Evolutionary conservation across 2,329 filamentous ascomycete species (phyloP), one percentile per base, ranked within the genome.

Genomic region (Hypocrella siamensis): DNA sequence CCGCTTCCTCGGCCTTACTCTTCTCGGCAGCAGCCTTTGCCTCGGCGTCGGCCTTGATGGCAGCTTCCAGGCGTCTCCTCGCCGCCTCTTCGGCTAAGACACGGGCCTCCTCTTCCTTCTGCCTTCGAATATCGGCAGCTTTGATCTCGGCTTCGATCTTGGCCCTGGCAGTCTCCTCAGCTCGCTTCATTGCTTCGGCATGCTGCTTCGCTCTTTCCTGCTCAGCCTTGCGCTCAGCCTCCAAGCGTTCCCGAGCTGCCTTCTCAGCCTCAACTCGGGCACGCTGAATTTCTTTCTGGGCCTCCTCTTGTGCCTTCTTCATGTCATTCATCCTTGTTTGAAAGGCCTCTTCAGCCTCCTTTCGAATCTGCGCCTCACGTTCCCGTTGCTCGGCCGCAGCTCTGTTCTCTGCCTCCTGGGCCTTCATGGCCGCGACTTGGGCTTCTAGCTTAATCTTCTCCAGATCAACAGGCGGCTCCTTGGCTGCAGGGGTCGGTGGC

Each of bases 381-480:
- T 62, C 58, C 4, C 51, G 52, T 34, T 60, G 54, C 42, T 52
- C 58, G 21, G 61, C 57, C 8, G 56, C 58, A 9, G 60, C 60
- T 32, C 62, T 63, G 37, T 54, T 57, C 38, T 52, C 56, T 19
- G 58, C 60, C 35, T 63, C 53, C 19, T 58, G 58, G 4, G 51
- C 54, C 38, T 69, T 60, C 27, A 69, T 57, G 8, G 27, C 27
- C 15, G 15, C 27, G 27, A 17, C 11, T 42, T 78, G 65, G 38
- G 70, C 63, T 38, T 76, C 65, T 35, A 77, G 63, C n/a, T 60
- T 59, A 38, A 77, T 58, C 43, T 72, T 72, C 34, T 78, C 67
- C 2, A 67, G 61, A 32, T 78, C 68, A 19, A 46, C 46, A 10
- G 50, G 48, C 11, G 54, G 53, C 35, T 58, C 57, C 42, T 57